Evolutionary conservation across 139 green algal species (phyloP), one percentile per base, ranked within the genome.

Genomic region (Chlamydomonas applanata): DNA sequence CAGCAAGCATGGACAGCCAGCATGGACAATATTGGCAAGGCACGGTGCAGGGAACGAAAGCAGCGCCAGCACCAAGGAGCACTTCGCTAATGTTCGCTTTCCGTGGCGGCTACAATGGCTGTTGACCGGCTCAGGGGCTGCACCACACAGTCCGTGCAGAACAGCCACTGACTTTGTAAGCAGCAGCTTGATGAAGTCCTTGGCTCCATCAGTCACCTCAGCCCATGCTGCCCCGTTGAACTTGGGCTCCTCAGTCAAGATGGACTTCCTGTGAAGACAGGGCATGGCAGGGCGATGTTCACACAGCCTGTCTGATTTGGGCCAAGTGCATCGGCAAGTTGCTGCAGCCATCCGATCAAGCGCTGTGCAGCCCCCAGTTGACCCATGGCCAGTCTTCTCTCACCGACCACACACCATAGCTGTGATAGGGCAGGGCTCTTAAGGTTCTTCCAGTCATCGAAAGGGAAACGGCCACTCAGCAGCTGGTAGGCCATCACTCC

Each of bases 401-500:
- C n/a, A n/a, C n/a, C n/a, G n/a, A n/a, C n/a, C 4, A 76, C 76
- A 5, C 78, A 81, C 86, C 91, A 91, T 29, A 96, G 83, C 53
- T 86, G 73, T 45, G 90, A 92, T 61, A 97, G 81, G 0, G 89
- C 83, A 20, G 92, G 93, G n/a, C 76, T 77, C 22, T 82, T 29
- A 0, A 82, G 82, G 79, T 91, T 91, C 46, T 81, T 73, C 46
- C 76, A 86, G 81, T 97, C 93, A 79, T 97, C 88, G 80, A 96
- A 97, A 20, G 93, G 93, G 71, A 97, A 86, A 45, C 67, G 64
- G 2, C 91, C 92, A 4, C 67, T 89, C 35, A 97, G 86, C 73
- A 97, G 89, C 83, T 97, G 93, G 83, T 93, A 89, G 0, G 88
- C 82, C 92, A 97, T 97, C 16, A 97, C 86, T 2, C 93, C 93